Evolutionary conservation across 2,329 filamentous ascomycete genomes (phyloP), one percentile per base, ranked within the genome.

Genomic region (Biscogniauxia sp.): DNA sequence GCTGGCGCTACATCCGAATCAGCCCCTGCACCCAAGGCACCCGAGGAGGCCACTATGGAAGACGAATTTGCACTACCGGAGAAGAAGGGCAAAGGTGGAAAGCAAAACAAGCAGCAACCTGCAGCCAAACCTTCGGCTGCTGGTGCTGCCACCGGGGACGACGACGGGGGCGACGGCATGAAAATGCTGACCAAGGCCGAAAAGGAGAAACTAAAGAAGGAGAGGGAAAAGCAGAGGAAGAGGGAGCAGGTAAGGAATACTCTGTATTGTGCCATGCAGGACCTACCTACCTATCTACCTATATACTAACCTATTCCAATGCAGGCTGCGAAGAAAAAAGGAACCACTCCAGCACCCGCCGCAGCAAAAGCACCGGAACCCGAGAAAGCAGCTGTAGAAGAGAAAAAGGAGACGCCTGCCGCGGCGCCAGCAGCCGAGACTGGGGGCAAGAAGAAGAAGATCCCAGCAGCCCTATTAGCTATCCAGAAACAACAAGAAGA

Each of bases 161-260:
- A 80, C 5, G 82, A 80, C 2, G 82, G 78, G 11, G 85, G 76
- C 7, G 82, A 81, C 3, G 80, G 81, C 61, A 89, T 89, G 52
- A 85, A 88, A 58, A 83, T 98, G 54, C 88, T 98, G 79, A 96
- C 92, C 49, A 99, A 98, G 85, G 95, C 96, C 61, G 93, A 99
- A 80, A 99, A 99, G 81, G 95, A 99, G 77, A 96, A 92, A 78
- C 84, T 94, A 73, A 98, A 94, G 84, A 98, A 97, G 80, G 94
- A 99, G 81, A 88, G 92, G 62, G 95, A 98, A 82, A 99, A 98
- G 86, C 91, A 94, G 80, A 85, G 52, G 23, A 99, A 99, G 81
- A 98, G 93, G 87, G 94, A 99, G 78, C 90, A 97, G 85, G 92
- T 94, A 23, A 63, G 65, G 49, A 41, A 57, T 57, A 15, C 17